phyloP scores from a whole-genome alignment of 148 eudicot species.

The Oxyria digyna region DNA sequence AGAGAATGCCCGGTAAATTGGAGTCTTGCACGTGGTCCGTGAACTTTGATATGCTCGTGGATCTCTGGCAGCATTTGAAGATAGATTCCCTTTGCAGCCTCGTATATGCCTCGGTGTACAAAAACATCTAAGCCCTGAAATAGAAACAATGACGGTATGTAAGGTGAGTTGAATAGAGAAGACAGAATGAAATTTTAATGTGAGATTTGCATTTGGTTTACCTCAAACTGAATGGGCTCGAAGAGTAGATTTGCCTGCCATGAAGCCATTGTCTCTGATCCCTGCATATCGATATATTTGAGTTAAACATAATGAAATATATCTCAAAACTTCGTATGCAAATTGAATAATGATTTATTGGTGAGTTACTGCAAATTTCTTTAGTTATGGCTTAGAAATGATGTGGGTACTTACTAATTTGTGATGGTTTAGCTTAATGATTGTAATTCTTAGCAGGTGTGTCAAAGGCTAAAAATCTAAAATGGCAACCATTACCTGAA shows the following conservation, averaged over 20 bases:
- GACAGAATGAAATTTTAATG: background rate
- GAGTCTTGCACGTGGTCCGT: conserved; percentile 61
- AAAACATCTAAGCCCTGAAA: conserved; percentile 68
- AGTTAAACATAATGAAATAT: background rate
- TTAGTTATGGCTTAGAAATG: too few species aligned
- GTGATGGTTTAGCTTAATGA: too few species aligned
- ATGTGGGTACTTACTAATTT: too few species aligned
- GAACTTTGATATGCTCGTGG: conserved; percentile 43
- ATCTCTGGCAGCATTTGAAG: conserved; percentile 87
- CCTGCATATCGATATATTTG: conserved; percentile 25
- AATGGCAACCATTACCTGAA: conserved; percentile 46
- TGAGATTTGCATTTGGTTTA: conserved; percentile 13
- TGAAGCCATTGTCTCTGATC: conserved; percentile 85
- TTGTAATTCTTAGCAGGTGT: too few species aligned
- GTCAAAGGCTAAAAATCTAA: background rate
- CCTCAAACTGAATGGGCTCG: conserved; percentile 91
- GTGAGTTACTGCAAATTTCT: too few species aligned
- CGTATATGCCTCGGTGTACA: conserved; percentile 97
- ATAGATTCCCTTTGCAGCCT: conserved; percentile 95
- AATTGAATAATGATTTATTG: too few species aligned
- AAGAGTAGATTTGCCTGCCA: conserved; percentile 98
- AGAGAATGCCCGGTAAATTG: conserved; percentile 97
- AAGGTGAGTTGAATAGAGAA: background rate
- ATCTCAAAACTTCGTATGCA: too few species aligned
- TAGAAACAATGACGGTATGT: background rate